Evolutionary conservation across 345 rosid genomes (phyloP).

Genomic region (Sapria himalayana): DNA sequence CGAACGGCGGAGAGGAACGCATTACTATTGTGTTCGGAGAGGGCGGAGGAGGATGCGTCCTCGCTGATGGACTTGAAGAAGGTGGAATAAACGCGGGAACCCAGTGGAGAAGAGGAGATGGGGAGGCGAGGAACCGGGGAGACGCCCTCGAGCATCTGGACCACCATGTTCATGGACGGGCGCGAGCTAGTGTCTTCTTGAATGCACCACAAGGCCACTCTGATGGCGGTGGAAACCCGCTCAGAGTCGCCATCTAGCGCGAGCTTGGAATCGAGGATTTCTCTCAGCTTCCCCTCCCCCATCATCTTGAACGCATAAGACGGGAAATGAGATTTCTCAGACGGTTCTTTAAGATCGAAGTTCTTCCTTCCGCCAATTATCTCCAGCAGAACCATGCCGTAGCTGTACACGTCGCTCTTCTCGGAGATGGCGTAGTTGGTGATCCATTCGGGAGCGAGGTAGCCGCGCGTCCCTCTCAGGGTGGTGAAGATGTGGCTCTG

Average conservation of each 20-base stretch:
- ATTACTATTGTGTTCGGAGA: slow-evolving; percentile 50
- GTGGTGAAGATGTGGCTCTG: slow-evolving; percentile 90
- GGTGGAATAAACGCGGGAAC: slow-evolving; percentile 29
- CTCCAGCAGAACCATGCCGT: slow-evolving; percentile 73
- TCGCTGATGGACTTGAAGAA: slow-evolving; percentile 27
- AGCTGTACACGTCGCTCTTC: slow-evolving; percentile 86
- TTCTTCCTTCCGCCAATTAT: slow-evolving; percentile 75
- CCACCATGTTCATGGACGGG: slow-evolving; percentile 73
- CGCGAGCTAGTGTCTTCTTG: slow-evolving; percentile 72
- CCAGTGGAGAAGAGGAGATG: slow-evolving; percentile 35
- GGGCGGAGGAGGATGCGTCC: slow-evolving; percentile 57
- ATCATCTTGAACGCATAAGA: slow-evolving; percentile 77
- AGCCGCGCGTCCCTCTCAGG: slow-evolving; percentile 77
- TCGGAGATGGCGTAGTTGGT: slow-evolving; percentile 87
- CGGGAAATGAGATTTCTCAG: slow-evolving; percentile 72
- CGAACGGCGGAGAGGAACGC: slow-evolving; percentile 50
- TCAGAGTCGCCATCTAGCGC: slow-evolving; percentile 21
- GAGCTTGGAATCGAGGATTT: slow-evolving; percentile 46
- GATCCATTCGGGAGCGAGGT: slow-evolving; percentile 90
- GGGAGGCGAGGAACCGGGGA: slow-evolving; percentile 43
- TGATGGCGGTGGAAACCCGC: slow-evolving; percentile 28
- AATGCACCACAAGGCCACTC: slow-evolving; percentile 82
- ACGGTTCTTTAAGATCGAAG: slow-evolving; percentile 32
- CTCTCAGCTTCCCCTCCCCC: slow-evolving; percentile 59
- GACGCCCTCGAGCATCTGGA: slow-evolving; percentile 92